Evolutionary conservation across 2,329 filamentous ascomycete genomes (phyloP), one percentile per base, ranked within the genome.

Genomic region (Fusarium sulawesiense): DNA sequence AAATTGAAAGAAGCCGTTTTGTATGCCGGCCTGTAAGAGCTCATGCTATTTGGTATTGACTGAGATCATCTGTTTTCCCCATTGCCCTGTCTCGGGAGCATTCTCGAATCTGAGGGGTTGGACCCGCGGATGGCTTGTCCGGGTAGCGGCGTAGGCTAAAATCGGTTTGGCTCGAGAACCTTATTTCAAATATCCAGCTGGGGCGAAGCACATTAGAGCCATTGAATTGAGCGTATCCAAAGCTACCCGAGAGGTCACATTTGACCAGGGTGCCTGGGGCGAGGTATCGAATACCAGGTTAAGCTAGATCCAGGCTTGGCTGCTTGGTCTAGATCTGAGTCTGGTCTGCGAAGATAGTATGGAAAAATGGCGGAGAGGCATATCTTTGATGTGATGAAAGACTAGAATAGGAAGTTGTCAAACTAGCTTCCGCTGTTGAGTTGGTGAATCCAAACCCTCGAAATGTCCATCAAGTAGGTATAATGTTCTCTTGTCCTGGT

Each of bases 91-190:
- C 47, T 66, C 42, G 30, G 34, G 47, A 45, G 20, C 37, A 60
- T 60, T 56, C 46, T 62, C 46, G 46, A 66, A 66, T 30, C 37
- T 41, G n/a, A 45, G 45, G 50, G 42, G 46, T 62, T 64, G 56
- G 62, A 64, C 55, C 54, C 46, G n/a, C 23, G 54, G 55, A 46
- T 48, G 45, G 49, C 46, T 55, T 42, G n/a, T 59, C 56, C 40
- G 23, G 32, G 23, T 30, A 54, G 29, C 50, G 42, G 53, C 54
- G 58, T 60, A 50, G 37, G 41, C 71, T 70, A 50, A 8, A 63
- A 72, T 66, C 27, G 68, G 68, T 32, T 70, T 68, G 66, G 60
- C 47, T 49, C 66, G 27, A 63, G 54, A 73, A 73, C 71, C 61
- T 72, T 73, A 73, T 62, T 70, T 54, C 66, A 60, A 29, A 62